phyloP scores from a whole-genome alignment of 1,284 basidiomycete genomes.

The Irpex rosettiformis region DNA sequence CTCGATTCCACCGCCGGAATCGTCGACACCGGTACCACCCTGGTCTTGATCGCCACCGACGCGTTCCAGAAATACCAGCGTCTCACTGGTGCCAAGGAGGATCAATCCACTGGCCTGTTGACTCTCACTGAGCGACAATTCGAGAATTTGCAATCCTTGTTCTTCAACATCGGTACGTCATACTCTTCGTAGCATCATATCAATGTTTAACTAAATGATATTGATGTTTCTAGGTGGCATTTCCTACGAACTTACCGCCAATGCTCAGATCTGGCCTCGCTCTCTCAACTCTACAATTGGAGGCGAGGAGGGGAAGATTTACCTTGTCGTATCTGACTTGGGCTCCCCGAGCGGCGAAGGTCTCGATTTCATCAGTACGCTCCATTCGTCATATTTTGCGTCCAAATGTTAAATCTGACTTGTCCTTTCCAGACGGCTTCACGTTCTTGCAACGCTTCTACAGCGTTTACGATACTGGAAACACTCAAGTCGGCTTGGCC shows the following conservation, averaged over 20 bases:
- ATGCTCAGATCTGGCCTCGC: constrained; percentile 62
- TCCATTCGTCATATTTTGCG: no score
- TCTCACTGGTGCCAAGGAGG: constrained; percentile 50
- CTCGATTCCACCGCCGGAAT: constrained; percentile 43
- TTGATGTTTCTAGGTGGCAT: constrained; percentile 25
- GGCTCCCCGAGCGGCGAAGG: constrained; percentile 36
- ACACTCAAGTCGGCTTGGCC: constrained; percentile 44
- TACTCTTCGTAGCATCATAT: background rate
- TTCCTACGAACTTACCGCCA: constrained; percentile 45
- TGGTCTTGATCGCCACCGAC: constrained; percentile 39
- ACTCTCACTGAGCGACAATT: constrained; percentile 50
- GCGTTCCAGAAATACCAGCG: constrained; percentile 47
- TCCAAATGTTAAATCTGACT: no score
- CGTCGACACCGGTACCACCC: constrained; percentile 54
- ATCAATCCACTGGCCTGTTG: constrained; percentile 53
- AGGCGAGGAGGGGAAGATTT: constrained; percentile 44
- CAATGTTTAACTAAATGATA: background rate
- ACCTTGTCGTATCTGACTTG: constrained; percentile 47
- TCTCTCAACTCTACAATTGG: constrained; percentile 48
- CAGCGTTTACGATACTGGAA: constrained; percentile 58
- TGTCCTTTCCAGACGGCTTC: constrained; percentile 27
- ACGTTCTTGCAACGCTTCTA: constrained; percentile 58
- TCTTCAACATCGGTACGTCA: constrained; percentile 47
- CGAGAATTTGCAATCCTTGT: constrained; percentile 46
- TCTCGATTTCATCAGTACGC: constrained; percentile 37